A percentile compares a stretch with the other conserved stretches of the same genome.
These are phyloP conservation scores for Toxicodendron radicans DNA, from an alignment of 345 rosid genomes.

Conservation along the genomic window DNA sequence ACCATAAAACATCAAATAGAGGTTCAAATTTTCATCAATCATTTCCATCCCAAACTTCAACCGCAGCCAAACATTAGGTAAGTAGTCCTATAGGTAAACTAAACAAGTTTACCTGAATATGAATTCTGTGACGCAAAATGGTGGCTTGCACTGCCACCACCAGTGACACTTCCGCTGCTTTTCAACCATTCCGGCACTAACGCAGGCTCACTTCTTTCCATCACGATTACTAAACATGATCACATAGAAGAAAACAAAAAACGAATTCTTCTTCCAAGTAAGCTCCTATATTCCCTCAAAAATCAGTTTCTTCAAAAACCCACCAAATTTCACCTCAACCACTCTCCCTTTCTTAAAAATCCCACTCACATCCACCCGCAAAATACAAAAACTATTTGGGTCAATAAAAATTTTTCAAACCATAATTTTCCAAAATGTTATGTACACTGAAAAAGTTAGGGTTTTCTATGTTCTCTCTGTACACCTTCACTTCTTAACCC, in stretches of 20 bases:
- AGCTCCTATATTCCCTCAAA: neutral
- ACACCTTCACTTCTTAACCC: conserved; percentile 19
- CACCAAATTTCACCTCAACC: neutral
- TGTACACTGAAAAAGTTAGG: conserved; percentile 21
- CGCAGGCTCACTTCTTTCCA: conserved; percentile 63
- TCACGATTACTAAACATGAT: conserved; percentile 38
- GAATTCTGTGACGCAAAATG: conserved; percentile 33
- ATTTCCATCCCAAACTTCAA: neutral
- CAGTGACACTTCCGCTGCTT: conserved; percentile 40
- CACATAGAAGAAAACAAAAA: conserved; percentile 9
- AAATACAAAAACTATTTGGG: neutral
- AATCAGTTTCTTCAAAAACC: neutral
- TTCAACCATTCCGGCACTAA: conserved; percentile 66
- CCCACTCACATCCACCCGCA: neutral
- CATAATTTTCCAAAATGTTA: conserved; percentile 12
- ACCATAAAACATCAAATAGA: no score
- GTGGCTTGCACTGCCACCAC: conserved; percentile 47
- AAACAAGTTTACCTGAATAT: conserved; percentile 41
- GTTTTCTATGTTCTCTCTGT: conserved; percentile 5
- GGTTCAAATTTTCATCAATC: no score
- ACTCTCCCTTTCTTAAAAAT: neutral
- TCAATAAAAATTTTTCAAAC: conserved; percentile 9
- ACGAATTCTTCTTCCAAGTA: neutral
- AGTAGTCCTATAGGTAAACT: neutral
- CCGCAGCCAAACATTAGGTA: neutral